Evolutionary conservation across 352 stramenopile genomes (phyloP).

Genomic region (Elongisporangium anandrum): DNA sequence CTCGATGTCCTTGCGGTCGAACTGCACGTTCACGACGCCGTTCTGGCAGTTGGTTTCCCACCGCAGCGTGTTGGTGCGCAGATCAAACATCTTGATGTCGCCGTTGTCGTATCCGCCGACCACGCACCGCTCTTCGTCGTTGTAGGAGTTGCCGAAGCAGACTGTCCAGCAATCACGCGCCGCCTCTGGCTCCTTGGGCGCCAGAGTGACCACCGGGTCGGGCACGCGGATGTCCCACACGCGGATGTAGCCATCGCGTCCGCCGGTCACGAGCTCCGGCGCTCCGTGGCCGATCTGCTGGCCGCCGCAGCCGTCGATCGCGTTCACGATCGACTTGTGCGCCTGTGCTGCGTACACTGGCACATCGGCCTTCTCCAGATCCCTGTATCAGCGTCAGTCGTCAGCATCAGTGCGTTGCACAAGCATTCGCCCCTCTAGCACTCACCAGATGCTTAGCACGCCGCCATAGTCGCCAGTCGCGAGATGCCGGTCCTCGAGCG

Average conservation of each 20-base stretch:
- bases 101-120: slow-evolving; percentile 96
- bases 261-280: slow-evolving; percentile 93
- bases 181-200: slow-evolving; percentile 76
- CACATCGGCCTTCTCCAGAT: slow-evolving; percentile 75
- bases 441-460: slow-evolving; percentile 70
- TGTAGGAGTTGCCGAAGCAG: slow-evolving; percentile 94
- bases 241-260: slow-evolving; percentile 92
- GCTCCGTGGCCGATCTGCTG: slow-evolving; percentile 86
- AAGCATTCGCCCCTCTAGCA: neutral
- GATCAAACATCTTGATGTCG: slow-evolving; percentile 97
- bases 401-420: neutral
- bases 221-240: slow-evolving; percentile 94
- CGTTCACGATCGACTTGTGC: slow-evolving; percentile 93
- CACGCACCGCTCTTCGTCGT: slow-evolving; percentile 91
- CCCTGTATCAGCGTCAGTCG: slow-evolving; percentile 23
- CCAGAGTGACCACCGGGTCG: slow-evolving; percentile 90
- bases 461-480: slow-evolving; percentile 77
- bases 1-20: slow-evolving; percentile 96
- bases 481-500: slow-evolving; percentile 85
- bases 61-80: slow-evolving; percentile 89
- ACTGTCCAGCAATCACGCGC: slow-evolving; percentile 95
- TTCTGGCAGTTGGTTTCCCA: slow-evolving; percentile 97
- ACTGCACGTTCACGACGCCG: slow-evolving; percentile 94
- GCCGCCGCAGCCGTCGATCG: slow-evolving; percentile 93
- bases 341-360: slow-evolving; percentile 88